Base-by-base conservation (phyloP, 352 stramenopile species). In the Thalassiosira delicatula region DNA sequence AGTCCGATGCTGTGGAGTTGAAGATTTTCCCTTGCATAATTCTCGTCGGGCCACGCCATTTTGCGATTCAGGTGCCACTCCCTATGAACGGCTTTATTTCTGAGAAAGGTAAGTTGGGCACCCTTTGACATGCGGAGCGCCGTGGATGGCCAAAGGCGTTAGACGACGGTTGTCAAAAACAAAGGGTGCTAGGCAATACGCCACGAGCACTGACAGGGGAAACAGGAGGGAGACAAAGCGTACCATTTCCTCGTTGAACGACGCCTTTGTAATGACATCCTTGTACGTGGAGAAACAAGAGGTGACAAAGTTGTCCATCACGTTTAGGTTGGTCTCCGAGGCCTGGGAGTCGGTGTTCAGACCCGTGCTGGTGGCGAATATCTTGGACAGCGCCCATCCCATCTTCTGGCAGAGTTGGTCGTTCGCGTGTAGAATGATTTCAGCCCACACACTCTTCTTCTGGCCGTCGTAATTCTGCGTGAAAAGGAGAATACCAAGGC, bases 331-430 rank as follows among this genome's bases (percentile, higher is more conserved):
- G 0, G 61, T 76, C 42, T 86, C 79, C 11, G 77, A 57, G 33
- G 74, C 75, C 5, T 27, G 30, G 29, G 29, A 7, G 54, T 85
- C 77, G 4, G 51, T 2, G 62, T 79, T 81, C 0, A 37, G 25
- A 1, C 33, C 21, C 19, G 76, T 82, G n/a, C 54, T 76, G 0
- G 81, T 87, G 5, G 89, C 87, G 70, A 91, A 91, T 30, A 91
- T 92, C 62, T 92, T 88, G 8, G 60, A 53, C 19, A 93, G 65
- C 2, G 59, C 76, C 74, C 85, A 93, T 11, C 69, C 89, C 35
- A 92, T 81, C 32, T 77, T 79, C 59, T 92, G 86, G 21, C 85
- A 79, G 2, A 92, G 73, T 57, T 92, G 87, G 75, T 92, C 87
- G 27, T 37, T n/a, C 19, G 87, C 78, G 17, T 17, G 17, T 14